Evolutionary conservation across 2,329 filamentous ascomycete genomes (phyloP), one percentile per base, ranked within the genome.

Genomic region (Phyllosticta citriasiana): DNA sequence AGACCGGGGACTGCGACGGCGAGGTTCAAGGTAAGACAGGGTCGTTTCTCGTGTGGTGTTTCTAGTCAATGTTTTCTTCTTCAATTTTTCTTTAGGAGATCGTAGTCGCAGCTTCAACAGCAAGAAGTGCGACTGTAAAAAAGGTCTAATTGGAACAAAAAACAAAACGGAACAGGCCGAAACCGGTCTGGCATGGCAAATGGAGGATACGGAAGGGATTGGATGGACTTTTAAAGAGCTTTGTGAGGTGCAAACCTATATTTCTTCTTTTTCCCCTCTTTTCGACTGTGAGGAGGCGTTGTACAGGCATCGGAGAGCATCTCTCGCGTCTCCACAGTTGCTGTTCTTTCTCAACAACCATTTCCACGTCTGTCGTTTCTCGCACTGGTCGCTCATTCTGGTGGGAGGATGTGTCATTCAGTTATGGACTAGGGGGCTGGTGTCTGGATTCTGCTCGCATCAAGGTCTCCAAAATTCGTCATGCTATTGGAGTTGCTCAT

Each of bases 1-100:
- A 58, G 68, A 70, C 56, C 68, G 68, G 61, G 70, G 70, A 3
- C 62, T 73, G 62, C 63, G 71, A 52, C 64, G 68, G 26, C 54
- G 60, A 25, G 60, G 60, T 1, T 57, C 55, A n/a, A 53, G 59
- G 59, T 61, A 53, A 56, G 40, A 47, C 14, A 6, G n/a, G 4
- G 27, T 30, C 27, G 1, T 30, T 47, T 47, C n/a, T n/a, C 40
- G 40, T n/a, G 12, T 6, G 27, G n/a, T 6, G 40, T n/a, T 47
- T 47, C n/a, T 47, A 2, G n/a, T 5, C n/a, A n/a, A 16, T 47
- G n/a, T 47, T n/a, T 47, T 10, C n/a, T 47, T 47, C 14, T 6
- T 47, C 40, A n/a, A 47, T 14, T n/a, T 47, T n/a, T 22, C 19
- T 47, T 47, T 47, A 1, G 40, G 40, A n/a, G 1, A 14, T 47